phyloP scores from a whole-genome alignment of 176 grass and related monocot genomes.

The Eleusine coracana region DNA sequence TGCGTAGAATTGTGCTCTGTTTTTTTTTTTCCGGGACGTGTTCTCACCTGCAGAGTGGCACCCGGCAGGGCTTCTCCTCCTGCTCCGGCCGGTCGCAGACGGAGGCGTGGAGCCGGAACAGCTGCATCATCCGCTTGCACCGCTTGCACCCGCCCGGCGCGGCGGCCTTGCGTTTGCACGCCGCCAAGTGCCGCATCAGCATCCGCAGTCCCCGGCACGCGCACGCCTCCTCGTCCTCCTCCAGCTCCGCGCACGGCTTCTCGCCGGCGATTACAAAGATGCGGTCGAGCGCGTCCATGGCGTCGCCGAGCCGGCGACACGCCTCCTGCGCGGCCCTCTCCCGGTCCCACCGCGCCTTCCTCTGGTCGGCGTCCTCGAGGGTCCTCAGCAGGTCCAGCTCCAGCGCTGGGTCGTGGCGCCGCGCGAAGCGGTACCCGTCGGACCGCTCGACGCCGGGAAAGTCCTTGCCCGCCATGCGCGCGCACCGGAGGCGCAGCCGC shows the following conservation, averaged over 20 bases:
- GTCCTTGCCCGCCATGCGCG: constrained; percentile 62
- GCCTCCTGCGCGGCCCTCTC: constrained; percentile 43
- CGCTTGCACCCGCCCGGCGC: constrained; percentile 56
- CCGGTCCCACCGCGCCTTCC: constrained; percentile 54
- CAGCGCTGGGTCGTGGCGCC: constrained; percentile 60
- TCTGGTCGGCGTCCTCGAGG: constrained; percentile 57
- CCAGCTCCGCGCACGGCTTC: neutral
- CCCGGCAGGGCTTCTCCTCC: constrained; percentile 48
- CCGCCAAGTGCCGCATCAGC: constrained; percentile 65
- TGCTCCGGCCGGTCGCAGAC: constrained; percentile 50
- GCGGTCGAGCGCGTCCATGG: constrained; percentile 72
- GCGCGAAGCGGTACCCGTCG: constrained; percentile 78
- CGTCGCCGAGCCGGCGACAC: constrained; percentile 58
- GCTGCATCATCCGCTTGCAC: constrained; percentile 80
- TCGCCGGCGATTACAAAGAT: constrained; percentile 36
- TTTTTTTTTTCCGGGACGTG: neutral
- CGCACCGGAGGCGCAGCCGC: constrained; percentile 59
- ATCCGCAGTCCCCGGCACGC: constrained; percentile 62
- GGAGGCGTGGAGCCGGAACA: constrained; percentile 75
- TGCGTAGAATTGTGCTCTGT: neutral
- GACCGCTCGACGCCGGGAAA: constrained; percentile 57
- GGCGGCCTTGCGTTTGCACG: constrained; percentile 49
- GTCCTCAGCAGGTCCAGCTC: constrained; percentile 65
- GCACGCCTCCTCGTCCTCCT: neutral
- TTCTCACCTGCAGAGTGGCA: constrained; percentile 80